Percentiles rank a stretch among this genome's conserved stretches.
Evolutionary conservation across 2,329 filamentous ascomycete genomes (phyloP).

Genomic region (Fusarium staphyleae): DNA sequence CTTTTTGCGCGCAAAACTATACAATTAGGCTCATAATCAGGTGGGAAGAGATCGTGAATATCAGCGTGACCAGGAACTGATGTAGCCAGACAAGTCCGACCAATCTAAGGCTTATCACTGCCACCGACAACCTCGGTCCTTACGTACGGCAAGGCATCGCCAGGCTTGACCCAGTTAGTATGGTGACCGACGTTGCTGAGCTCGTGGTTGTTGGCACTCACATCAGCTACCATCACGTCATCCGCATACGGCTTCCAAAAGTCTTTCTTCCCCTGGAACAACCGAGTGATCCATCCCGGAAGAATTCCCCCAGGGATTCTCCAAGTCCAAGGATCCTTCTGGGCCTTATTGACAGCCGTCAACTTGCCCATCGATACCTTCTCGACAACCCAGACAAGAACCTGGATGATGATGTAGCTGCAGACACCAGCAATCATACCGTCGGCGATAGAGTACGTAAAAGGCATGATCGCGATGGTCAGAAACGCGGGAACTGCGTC

Average conservation of each 20-base stretch:
- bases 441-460: constrained; percentile 88
- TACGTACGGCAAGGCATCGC: constrained; percentile 1
- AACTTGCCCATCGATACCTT: background rate
- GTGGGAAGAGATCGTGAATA: no score
- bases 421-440: constrained; percentile 83
- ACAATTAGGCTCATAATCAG: no score
- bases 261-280: background rate
- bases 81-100: no score
- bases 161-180: constrained; percentile 9
- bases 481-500: constrained; percentile 86
- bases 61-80: no score
- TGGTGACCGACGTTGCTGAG: background rate
- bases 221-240: background rate
- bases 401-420: constrained; percentile 63
- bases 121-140: background rate
- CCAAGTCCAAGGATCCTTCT: background rate
- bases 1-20: no score
- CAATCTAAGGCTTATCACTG: background rate
- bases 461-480: constrained; percentile 85
- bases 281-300: background rate
- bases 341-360: background rate
- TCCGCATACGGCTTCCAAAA: constrained; percentile 4
- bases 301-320: background rate
- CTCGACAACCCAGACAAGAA: background rate
- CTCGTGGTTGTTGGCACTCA: constrained; percentile 2